phyloP scores from a whole-genome alignment of 2,329 filamentous ascomycete species.

The Aquanectria penicillioides region DNA sequence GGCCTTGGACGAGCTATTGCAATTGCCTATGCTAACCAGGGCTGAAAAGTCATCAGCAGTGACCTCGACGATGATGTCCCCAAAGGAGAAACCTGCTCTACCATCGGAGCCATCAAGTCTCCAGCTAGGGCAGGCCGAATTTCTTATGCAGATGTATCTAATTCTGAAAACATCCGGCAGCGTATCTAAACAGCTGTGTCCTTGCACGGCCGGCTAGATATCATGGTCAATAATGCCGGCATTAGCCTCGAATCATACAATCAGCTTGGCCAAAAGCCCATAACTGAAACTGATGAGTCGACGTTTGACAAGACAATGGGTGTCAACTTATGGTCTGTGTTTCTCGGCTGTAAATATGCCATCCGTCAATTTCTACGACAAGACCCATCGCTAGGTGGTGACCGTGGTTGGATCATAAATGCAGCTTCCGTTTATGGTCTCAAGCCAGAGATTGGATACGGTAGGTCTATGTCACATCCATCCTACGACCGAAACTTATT shows the following conservation, averaged over 20 bases:
- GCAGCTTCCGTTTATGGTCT: not conserved
- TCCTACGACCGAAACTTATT: too few species aligned
- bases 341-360: not conserved
- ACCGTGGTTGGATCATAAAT: not conserved
- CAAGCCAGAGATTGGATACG: not conserved
- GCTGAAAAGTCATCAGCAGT: too few species aligned
- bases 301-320: not conserved
- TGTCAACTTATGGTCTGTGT: not conserved
- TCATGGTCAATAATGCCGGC: conserved; percentile 1
- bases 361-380: not conserved
- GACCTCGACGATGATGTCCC: too few species aligned
- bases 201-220: not conserved
- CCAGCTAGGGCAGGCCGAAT: too few species aligned
- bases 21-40: too few species aligned
- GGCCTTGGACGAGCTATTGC: too few species aligned
- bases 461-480: too few species aligned
- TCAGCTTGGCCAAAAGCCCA: not conserved
- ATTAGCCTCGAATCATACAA: not conserved
- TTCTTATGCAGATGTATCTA: not conserved
- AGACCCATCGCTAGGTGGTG: not conserved
- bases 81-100: too few species aligned
- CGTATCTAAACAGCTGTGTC: not conserved
- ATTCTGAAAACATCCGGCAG: not conserved
- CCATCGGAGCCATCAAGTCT: too few species aligned
- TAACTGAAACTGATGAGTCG: not conserved